phyloP scores from a whole-genome alignment of 768 basidiomycete species.

The Multifurca ochricompacta region DNA sequence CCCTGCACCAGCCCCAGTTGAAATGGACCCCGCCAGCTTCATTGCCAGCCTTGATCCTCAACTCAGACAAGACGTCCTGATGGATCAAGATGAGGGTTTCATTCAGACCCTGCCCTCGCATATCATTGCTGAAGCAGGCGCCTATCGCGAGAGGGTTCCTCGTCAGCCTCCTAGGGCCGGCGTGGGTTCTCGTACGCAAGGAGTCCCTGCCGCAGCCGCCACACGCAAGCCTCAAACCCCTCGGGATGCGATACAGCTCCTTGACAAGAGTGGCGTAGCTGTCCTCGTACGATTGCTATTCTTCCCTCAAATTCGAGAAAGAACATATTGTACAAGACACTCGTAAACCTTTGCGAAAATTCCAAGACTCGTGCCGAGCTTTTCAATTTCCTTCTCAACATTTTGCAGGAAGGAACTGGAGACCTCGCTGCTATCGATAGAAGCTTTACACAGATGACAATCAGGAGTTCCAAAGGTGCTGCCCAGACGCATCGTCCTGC shows the following conservation, averaged over 20 bases:
- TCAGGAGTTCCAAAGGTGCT: constrained; percentile 50
- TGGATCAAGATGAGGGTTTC: constrained; percentile 84
- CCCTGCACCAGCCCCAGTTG: constrained; percentile 34
- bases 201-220: constrained; percentile 21
- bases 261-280: constrained; percentile 85
- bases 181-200: constrained; percentile 14
- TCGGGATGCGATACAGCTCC: constrained; percentile 86
- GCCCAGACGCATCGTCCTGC: constrained; percentile 38
- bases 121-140: constrained; percentile 78
- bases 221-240: constrained; percentile 46
- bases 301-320: constrained; percentile 92
- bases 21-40: constrained; percentile 86
- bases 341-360: constrained; percentile 96
- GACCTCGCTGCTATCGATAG: constrained; percentile 89
- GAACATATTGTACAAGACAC: constrained; percentile 76
- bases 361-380: constrained; percentile 83
- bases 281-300: constrained; percentile 89
- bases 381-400: constrained; percentile 88
- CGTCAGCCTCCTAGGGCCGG: constrained; percentile 6
- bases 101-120: constrained; percentile 75
- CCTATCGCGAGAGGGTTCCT: constrained; percentile 49
- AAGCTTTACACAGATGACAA: constrained; percentile 86
- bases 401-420: constrained; percentile 91
- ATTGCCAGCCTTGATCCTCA: constrained; percentile 87
- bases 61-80: constrained; percentile 81